A percentile compares a stretch with the other conserved stretches of the same genome.
Evolutionary conservation across 345 rosid genomes (phyloP).

Genomic region (Psidium guajava): DNA sequence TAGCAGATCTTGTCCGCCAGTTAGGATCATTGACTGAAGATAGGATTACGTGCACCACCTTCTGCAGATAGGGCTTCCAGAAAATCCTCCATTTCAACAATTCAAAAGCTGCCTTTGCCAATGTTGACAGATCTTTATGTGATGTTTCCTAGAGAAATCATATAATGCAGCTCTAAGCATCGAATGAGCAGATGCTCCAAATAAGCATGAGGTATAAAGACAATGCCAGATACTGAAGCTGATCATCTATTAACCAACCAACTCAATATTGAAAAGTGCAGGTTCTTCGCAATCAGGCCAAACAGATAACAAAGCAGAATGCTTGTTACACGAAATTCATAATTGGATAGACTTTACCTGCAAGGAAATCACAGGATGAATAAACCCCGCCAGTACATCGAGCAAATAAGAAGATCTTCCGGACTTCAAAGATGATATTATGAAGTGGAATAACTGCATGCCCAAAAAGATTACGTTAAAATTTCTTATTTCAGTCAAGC

Average conservation of each 20-base stretch:
- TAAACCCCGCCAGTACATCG: conserved; percentile 65
- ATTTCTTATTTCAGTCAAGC: not conserved
- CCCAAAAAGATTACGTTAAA: not conserved
- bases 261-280: not conserved
- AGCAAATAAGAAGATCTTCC: conserved; percentile 88
- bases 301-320: not conserved
- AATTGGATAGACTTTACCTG: conserved; percentile 41
- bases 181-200: not conserved
- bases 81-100: conserved; percentile 88
- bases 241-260: not conserved
- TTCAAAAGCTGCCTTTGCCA: conserved; percentile 96
- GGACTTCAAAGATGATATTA: conserved; percentile 76
- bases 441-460: conserved; percentile 75
- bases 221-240: not conserved
- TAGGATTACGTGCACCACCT: conserved; percentile 58
- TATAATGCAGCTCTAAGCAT: not conserved
- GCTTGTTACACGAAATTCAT: not conserved
- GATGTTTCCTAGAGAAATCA: conserved; percentile 73
- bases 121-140: conserved; percentile 82
- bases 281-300: not conserved
- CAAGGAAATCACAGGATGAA: conserved; percentile 81
- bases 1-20: conserved; percentile 97
- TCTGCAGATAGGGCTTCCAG: conserved; percentile 70
- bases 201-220: not conserved
- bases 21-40: conserved; percentile 67